Evolutionary conservation across 208 protist genomes (phyloP).

Genomic region (Leishmania aethiopica): DNA sequence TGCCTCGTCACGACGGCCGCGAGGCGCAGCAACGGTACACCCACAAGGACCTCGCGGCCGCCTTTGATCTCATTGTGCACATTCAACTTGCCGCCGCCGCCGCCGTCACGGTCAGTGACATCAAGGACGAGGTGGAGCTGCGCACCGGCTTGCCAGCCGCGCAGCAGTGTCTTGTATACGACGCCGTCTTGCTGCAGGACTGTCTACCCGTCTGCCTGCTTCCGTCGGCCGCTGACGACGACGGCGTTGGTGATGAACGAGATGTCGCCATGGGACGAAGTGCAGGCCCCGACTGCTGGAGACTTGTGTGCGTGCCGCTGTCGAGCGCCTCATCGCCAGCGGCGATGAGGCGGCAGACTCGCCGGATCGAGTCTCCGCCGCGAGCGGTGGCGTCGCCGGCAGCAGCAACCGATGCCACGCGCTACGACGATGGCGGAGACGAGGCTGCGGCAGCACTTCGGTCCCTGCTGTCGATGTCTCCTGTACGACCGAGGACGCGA

Average conservation of each 20-base stretch:
- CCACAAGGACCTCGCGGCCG: neutral
- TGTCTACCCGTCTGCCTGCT: conserved; percentile 50
- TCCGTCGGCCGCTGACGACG: conserved; percentile 4
- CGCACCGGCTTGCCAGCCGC: conserved; percentile 36
- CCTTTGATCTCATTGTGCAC: conserved; percentile 23
- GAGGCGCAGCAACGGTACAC: neutral
- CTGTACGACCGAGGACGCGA: neutral
- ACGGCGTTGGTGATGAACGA: neutral
- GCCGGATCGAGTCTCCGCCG: neutral
- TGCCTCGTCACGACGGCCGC: neutral
- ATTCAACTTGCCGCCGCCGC: conserved; percentile 1
- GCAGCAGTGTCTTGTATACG: conserved; percentile 35
- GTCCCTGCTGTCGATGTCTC: conserved; percentile 10
- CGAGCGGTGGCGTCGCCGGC: neutral
- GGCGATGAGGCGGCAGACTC: neutral
- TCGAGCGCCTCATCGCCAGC: neutral
- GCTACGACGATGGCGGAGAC: neutral
- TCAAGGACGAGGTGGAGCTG: conserved; percentile 53
- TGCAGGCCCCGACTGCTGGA: conserved; percentile 1
- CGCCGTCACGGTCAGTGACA: conserved; percentile 35
- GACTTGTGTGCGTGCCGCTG: conserved; percentile 26
- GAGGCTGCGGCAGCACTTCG: neutral
- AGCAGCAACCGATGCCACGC: neutral
- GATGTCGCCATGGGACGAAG: neutral
- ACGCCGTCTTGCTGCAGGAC: conserved; percentile 46